These are phyloP conservation scores for Zelopaecilomyces penicillatus DNA, from an alignment of 2,329 filamentous ascomycete genomes.

Conservation along the genomic window DNA sequence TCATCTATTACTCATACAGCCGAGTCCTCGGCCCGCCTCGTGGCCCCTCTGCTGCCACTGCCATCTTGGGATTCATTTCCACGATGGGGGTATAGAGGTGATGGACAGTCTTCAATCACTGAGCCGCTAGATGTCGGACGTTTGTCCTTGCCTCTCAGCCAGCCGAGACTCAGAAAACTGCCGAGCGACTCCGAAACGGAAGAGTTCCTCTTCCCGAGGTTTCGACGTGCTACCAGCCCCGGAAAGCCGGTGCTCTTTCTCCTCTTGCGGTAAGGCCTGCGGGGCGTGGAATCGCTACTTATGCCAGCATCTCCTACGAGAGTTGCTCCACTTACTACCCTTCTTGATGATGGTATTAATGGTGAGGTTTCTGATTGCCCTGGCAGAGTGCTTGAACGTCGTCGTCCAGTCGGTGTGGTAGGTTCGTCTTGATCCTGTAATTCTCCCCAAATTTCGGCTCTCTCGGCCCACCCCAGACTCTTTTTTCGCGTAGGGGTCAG, in stretches of 20 bases:
- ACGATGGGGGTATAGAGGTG: constrained; percentile 5
- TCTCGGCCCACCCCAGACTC: constrained; percentile 53
- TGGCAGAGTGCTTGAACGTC: constrained; percentile 43
- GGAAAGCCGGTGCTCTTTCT: constrained; percentile 55
- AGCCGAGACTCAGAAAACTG: constrained; percentile 46
- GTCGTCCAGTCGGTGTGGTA: constrained; percentile 30
- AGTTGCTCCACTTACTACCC: constrained; percentile 21
- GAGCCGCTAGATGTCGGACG: constrained; percentile 8
- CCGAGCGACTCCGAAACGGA: constrained; percentile 42
- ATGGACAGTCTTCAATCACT: constrained; percentile 2
- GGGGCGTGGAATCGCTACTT: constrained; percentile 22
- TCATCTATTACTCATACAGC: constrained; percentile 23
- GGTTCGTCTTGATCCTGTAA: constrained; percentile 62
- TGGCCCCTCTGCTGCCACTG: constrained; percentile 3
- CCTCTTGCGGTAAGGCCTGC: constrained; percentile 33
- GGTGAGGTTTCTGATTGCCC: constrained; percentile 31
- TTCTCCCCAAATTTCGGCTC: constrained; percentile 80
- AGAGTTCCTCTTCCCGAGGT: constrained; percentile 29
- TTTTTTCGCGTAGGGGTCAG: constrained; percentile 37
- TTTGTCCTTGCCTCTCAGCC: constrained; percentile 34
- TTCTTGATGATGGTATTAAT: constrained; percentile 26
- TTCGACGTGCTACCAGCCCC: constrained; percentile 47
- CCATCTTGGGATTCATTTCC: constrained; percentile 15
- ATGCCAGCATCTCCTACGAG: constrained; percentile 19
- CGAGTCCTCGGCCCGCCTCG: constrained; percentile 17